Conservation (phyloP, 371 early-diverging fungal species). For the Mortierella polycephala region DNA sequence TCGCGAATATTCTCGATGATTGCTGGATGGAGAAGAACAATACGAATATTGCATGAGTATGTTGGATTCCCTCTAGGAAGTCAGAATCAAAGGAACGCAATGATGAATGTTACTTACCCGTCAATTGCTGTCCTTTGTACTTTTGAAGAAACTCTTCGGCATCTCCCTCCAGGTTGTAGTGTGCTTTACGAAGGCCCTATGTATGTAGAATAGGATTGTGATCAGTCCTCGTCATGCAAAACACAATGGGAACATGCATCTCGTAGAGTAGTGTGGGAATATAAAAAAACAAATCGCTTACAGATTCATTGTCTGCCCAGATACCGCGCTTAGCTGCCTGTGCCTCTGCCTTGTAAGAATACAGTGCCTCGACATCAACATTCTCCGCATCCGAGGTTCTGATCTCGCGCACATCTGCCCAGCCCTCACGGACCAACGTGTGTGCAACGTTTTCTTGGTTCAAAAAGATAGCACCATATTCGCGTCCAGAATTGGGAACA, state of each 20-base stretch:
- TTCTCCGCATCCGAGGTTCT: slow-evolving; percentile 58
- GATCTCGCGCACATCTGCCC: slow-evolving; percentile 81
- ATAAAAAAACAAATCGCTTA: slow-evolving; percentile 22
- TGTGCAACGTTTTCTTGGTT: slow-evolving; percentile 80
- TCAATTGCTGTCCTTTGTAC: slow-evolving; percentile 82
- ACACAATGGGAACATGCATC: not conserved
- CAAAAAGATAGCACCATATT: slow-evolving; percentile 73
- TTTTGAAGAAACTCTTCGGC: slow-evolving; percentile 79
- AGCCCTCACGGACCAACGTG: slow-evolving; percentile 84
- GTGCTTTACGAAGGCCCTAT: slow-evolving; percentile 66
- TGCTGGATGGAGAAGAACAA: slow-evolving; percentile 57
- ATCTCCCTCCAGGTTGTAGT: slow-evolving; percentile 74
- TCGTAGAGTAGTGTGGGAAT: not conserved
- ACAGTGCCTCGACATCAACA: slow-evolving; percentile 69
- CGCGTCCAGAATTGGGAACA: slow-evolving; percentile 70
- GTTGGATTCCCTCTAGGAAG: no score
- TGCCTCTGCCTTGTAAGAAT: slow-evolving; percentile 79
- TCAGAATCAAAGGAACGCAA: no score
- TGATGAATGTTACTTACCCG: slow-evolving; percentile 62
- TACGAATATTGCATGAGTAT: not conserved
- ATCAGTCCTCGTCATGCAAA: not conserved
- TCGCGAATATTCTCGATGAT: slow-evolving; percentile 95
- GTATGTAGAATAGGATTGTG: not conserved
- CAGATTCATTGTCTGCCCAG: slow-evolving; percentile 74
- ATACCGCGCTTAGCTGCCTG: slow-evolving; percentile 77